A percentile compares a stretch with the other conserved stretches of the same genome.
phyloP scores from a whole-genome alignment of 2,329 filamentous ascomycete species.

The Arthrinium puccinioides region DNA sequence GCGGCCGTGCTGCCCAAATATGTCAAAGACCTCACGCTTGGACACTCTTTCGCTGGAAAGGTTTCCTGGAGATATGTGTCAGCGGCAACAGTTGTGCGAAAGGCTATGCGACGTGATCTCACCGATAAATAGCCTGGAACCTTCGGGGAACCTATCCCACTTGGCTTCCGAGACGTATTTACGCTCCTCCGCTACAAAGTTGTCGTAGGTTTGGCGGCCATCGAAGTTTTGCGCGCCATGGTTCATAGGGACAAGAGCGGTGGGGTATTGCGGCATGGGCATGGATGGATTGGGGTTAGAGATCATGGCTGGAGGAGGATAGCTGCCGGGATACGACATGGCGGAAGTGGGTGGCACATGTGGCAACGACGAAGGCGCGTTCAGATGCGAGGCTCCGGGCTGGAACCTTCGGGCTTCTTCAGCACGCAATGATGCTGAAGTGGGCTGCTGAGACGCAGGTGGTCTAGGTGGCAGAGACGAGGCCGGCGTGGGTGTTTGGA shows the following conservation, averaged over 20 bases:
- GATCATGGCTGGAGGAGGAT: slow-evolving; percentile 15
- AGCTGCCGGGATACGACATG: slow-evolving; percentile 19
- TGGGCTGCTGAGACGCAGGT: slow-evolving; percentile 29
- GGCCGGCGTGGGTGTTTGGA: slow-evolving; percentile 18
- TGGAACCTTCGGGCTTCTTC: slow-evolving; percentile 21
- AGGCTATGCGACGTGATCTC: slow-evolving; percentile 19
- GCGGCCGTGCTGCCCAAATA: slow-evolving; percentile 78
- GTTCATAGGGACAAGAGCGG: slow-evolving; percentile 6
- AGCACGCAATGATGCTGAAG: slow-evolving; percentile 25
- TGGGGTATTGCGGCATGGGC: slow-evolving; percentile 8
- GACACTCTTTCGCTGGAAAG: slow-evolving; percentile 88
- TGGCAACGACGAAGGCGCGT: slow-evolving; percentile 12
- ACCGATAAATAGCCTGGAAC: slow-evolving; percentile 78
- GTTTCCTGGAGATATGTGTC: slow-evolving; percentile 63
- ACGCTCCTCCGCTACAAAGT: slow-evolving; percentile 66
- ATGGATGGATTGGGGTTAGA: slow-evolving; percentile 16
- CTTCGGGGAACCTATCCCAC: slow-evolving; percentile 74
- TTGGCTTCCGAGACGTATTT: slow-evolving; percentile 70
- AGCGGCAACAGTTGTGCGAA: slow-evolving; percentile 6
- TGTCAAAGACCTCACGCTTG: slow-evolving; percentile 87
- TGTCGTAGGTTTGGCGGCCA: slow-evolving; percentile 54
- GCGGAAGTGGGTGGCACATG: slow-evolving; percentile 22
- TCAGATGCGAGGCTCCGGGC: slow-evolving; percentile 19
- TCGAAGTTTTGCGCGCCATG: slow-evolving; percentile 7
- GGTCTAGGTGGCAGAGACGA: slow-evolving; percentile 41